These are phyloP conservation scores for Ananas comosus DNA, from an alignment of 176 grass and related monocot species.

Conservation along the genomic window DNA sequence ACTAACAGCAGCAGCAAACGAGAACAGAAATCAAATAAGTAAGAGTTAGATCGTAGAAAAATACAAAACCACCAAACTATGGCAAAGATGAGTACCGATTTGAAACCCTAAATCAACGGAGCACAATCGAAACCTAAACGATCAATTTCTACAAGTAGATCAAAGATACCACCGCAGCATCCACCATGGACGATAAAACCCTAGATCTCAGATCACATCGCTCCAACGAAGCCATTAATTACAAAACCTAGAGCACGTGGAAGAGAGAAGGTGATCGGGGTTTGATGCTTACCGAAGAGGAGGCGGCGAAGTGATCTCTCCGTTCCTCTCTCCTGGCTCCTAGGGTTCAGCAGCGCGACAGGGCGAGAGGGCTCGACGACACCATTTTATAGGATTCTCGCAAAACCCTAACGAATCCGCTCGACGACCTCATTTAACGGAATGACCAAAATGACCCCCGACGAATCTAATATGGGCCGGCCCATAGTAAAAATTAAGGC, in stretches of 20 bases:
- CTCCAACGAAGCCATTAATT: no score
- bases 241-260: not conserved
- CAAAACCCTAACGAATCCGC: not conserved
- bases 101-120: no score
- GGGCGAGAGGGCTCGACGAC: not conserved
- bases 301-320: not conserved
- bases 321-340: not conserved
- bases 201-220: no score
- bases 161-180: no score
- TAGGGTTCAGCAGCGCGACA: not conserved
- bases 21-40: no score
- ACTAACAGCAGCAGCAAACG: no score
- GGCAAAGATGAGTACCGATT: no score
- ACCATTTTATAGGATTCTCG: not conserved
- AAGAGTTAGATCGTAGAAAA: no score
- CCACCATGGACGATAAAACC: no score
- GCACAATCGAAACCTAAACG: no score
- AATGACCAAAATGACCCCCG: not conserved
- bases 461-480: not conserved
- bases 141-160: no score
- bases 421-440: not conserved
- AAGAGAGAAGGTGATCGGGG: not conserved
- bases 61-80: no score
- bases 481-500: not conserved
- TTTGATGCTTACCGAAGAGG: not conserved